Percentiles rank a stretch among this genome's conserved stretches.
Conservation (phyloP, 805 yeast species). For the Saccharomycopsis javanensis region DNA sequence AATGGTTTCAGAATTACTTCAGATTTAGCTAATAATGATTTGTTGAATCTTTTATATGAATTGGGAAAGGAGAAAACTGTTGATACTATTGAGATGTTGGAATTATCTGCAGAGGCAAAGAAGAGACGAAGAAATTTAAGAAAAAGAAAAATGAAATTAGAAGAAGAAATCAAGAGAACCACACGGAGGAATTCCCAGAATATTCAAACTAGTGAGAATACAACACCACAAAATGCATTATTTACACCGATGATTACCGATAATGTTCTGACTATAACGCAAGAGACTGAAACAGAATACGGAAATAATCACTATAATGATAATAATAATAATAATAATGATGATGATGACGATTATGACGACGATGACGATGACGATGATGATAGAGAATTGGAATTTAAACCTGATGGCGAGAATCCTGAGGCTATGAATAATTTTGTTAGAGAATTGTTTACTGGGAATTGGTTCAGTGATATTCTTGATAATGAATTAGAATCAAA, state of each 20-base stretch:
- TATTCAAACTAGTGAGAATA: too few species aligned
- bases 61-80: conserved; percentile 40
- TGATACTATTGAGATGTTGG: conserved; percentile 22
- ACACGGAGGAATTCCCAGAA: not conserved
- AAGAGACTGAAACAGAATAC: not conserved
- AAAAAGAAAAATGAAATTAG: not conserved
- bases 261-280: not conserved
- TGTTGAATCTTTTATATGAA: conserved; percentile 43
- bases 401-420: not conserved
- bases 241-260: not conserved
- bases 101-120: conserved; percentile 10
- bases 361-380: not conserved
- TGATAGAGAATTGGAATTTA: not conserved
- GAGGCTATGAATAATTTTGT: not conserved
- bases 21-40: conserved; percentile 47
- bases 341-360: not conserved
- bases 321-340: not conserved
- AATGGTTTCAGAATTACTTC: conserved; percentile 25
- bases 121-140: conserved; percentile 4
- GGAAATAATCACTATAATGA: not conserved
- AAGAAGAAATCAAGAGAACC: not conserved
- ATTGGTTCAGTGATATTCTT: not conserved
- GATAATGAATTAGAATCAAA: not conserved
- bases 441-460: not conserved
- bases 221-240: not conserved